Evolutionary conservation across 129 eudicot genomes (phyloP), one percentile per base, ranked within the genome.

Genomic region (Solidago caesia): DNA sequence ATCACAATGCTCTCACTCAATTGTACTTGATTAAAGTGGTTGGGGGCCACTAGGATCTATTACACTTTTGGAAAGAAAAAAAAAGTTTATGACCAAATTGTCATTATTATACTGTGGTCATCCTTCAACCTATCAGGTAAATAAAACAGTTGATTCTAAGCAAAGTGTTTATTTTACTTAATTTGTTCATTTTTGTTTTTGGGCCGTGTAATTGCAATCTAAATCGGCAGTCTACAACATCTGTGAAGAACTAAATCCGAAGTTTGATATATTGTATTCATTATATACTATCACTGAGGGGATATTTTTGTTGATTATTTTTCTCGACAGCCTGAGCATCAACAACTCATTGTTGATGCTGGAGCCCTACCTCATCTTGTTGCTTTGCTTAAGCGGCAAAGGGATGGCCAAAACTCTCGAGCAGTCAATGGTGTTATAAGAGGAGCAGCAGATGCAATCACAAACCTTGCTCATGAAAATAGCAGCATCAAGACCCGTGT

Each of bases 381-480:
- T 70, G 78, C 81, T 76, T 80, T 92, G 45, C 81, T 92, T 63
- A 92, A 85, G 83, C 85, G 91, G 57, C 84, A 84, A 67, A 80
- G 72, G 68, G 79, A 74, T 53, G 77, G 82, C 42, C 77, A 80
- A 25, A 84, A 56, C 68, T 77, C 89, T 55, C 77, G 93, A 52
- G 89, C 96, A 55, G 85, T 83, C 72, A 80, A 78, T 60, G 91
- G 97, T 49, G 96, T 89, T 71, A 81, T 89, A 60, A 81, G 93
- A 81, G 80, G 96, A 81, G 97, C 88, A 46, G 96, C 97, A 33
- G 96, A 92, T 80, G 97, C 97, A 57, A 85, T 92, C 65, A 92
- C 97, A 49, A 92, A 92, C 72, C 97, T 92, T 78, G 97, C 96
- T 75, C 97, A 87, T 73, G 93, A 92, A 68, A 92, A 92, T 62